Evolutionary conservation across 441 rosid genomes (phyloP), one percentile per base, ranked within the genome.

Genomic region (Gossypium lobatum): DNA sequence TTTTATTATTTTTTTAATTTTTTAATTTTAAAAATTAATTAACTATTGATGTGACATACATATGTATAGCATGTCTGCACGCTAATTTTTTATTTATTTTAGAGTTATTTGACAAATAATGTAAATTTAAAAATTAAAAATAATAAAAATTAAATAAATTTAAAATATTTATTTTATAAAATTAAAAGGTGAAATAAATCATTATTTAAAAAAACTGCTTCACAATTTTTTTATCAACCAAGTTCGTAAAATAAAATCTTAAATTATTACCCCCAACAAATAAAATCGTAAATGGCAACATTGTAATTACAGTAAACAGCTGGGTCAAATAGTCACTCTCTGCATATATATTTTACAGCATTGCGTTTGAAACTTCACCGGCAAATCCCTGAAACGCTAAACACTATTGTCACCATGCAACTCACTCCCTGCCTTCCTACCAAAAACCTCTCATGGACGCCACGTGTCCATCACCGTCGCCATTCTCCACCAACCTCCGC

Each of bases 371-470:
- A 37, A 23, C 7, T 3, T 11, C 17, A 34, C 3, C 1, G 0
- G 13, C 50, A 59, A 11, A 50, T 0, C 13, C 11, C 4, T 0
- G 11, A 20, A 3, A 7, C 13, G 6, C 4, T 65, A 7, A 18
- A 42, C 55, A 6, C 1, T 14, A 63, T 2, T 3, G 11, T 31
- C 73, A 60, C 77, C 62, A 86, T 76, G 79, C 86, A 81, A 55
- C 73, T 55, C 63, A 61, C 74, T 2, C 76, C 20, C 34, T 64
- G 31, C 79, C 77, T 79, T 26, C 60, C 62, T 73, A 26, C 76
- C n/a, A 60, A 34, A 57, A 26, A 3, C n/a, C 75, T 14, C 6
- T 23, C 73, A 31, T 79, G 78, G 76, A 25, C 71, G 26, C 50
- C 81, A 53, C 58, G 13, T 18, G 66, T 26, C 70, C 57, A 34